phyloP scores from a whole-genome alignment of 192 early-diverging fungal genomes.

The Fimicolochytrium jonesii region DNA sequence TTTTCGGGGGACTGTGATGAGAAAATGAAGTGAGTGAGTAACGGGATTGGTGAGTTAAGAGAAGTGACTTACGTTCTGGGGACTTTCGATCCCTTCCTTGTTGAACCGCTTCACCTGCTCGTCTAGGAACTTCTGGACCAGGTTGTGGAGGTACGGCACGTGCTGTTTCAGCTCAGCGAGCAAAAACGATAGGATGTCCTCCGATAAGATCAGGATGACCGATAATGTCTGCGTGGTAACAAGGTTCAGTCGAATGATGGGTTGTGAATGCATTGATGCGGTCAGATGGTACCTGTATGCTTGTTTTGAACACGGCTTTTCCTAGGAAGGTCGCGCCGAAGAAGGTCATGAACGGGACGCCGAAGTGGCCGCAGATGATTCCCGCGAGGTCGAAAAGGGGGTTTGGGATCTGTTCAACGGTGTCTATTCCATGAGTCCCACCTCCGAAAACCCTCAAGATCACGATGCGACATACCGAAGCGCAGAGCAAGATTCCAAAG shows the following conservation, averaged over 20 bases:
- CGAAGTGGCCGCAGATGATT: slow-evolving; percentile 89
- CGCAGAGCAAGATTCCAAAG: slow-evolving; percentile 84
- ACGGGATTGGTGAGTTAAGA: no score
- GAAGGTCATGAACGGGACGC: slow-evolving; percentile 88
- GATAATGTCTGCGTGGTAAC: slow-evolving; percentile 52
- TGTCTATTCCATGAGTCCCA: no score
- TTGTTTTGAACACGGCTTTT: slow-evolving; percentile 84
- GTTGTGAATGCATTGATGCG: no score
- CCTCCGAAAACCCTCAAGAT: no score
- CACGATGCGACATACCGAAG: slow-evolving; percentile 63
- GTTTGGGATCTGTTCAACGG: slow-evolving; percentile 73
- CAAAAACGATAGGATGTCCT: slow-evolving; percentile 63
- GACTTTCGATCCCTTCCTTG: no score
- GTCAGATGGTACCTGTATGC: slow-evolving; percentile 58
- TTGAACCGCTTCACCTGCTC: slow-evolving; percentile 37
- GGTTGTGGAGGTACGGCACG: slow-evolving; percentile 57
- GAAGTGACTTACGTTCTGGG: no score
- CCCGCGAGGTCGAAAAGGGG: slow-evolving; percentile 95
- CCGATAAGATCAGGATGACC: slow-evolving; percentile 80
- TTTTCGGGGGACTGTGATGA: no score
- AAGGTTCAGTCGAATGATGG: no score
- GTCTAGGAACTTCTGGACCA: slow-evolving; percentile 49
- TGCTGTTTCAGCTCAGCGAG: slow-evolving; percentile 50
- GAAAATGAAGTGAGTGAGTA: no score
- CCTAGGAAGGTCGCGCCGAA: slow-evolving; percentile 94